Percentiles rank a stretch among this genome's conserved stretches.
Evolutionary conservation across 176 grass and related monocot genomes (phyloP).

Genomic region (Phoenix roebelenii): DNA sequence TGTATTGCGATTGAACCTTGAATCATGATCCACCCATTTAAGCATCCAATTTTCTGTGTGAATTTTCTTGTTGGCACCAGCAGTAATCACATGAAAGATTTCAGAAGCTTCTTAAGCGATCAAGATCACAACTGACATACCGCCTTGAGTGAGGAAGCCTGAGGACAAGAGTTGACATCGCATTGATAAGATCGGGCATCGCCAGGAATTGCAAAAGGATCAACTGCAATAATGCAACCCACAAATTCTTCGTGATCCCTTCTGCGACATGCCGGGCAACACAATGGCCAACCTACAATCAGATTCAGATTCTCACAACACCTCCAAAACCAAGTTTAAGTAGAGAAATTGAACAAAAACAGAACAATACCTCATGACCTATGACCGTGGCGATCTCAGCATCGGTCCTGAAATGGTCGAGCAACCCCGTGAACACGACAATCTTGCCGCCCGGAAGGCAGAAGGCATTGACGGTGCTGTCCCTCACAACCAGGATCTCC

Average conservation of each 20-base stretch:
- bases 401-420: constrained; percentile 69
- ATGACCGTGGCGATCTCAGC: constrained; percentile 78
- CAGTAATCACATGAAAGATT: too few relatives aligned
- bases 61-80: too few relatives aligned
- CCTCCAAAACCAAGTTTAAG: too few relatives aligned
- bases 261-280: constrained; percentile 71
- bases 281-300: constrained; percentile 66
- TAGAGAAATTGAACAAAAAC: background rate
- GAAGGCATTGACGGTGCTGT: constrained; percentile 58
- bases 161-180: constrained; percentile 67
- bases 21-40: too few relatives aligned
- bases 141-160: constrained; percentile 81
- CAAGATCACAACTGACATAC: constrained; percentile 16
- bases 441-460: constrained; percentile 94
- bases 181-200: constrained; percentile 76
- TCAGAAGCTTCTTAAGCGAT: background rate
- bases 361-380: constrained; percentile 61
- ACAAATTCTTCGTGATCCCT: constrained; percentile 61
- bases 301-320: background rate
- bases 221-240: constrained; percentile 55
- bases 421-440: constrained; percentile 73
- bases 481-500: constrained; percentile 83
- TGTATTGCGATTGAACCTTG: too few relatives aligned
- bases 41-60: too few relatives aligned
- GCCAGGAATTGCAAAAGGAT: constrained; percentile 69